Conservation (phyloP, 768 basidiomycete genomes). For the Neoboletus brunneissimus region DNA sequence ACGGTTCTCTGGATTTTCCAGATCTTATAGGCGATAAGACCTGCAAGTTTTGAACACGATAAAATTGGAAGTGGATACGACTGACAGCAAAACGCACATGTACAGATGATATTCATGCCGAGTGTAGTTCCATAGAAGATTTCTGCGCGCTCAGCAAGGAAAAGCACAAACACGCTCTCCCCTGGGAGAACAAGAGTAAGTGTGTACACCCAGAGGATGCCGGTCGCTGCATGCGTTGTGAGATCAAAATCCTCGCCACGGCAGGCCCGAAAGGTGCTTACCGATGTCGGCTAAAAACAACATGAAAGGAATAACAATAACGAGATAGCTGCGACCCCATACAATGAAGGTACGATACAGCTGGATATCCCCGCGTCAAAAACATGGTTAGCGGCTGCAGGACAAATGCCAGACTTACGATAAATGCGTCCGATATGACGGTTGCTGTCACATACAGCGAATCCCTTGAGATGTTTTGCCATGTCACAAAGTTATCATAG, state of each 20-base stretch:
- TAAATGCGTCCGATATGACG: neutral
- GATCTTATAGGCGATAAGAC: neutral
- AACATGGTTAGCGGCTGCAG: neutral
- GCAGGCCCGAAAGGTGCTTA: neutral
- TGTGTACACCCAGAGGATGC: neutral
- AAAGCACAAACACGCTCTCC: accelerated
- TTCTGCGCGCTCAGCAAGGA: neutral
- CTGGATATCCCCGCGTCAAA: neutral
- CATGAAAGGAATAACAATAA: neutral
- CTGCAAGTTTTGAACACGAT: neutral
- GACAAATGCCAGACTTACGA: neutral
- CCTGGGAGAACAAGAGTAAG: neutral
- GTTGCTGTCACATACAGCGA: neutral
- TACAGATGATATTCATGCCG: neutral
- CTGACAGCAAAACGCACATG: neutral
- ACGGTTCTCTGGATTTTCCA: neutral
- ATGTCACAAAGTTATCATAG: neutral
- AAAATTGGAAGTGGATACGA: neutral
- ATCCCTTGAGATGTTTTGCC: neutral
- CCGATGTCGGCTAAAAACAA: neutral
- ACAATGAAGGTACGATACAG: neutral
- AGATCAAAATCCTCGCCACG: neutral
- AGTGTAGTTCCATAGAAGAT: neutral
- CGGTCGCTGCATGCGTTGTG: neutral
- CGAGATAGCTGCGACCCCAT: neutral